These are phyloP conservation scores for Takakia lepidozioides DNA, from an alignment of 225 moss, liverwort and hornwort species.

Conservation along the genomic window DNA sequence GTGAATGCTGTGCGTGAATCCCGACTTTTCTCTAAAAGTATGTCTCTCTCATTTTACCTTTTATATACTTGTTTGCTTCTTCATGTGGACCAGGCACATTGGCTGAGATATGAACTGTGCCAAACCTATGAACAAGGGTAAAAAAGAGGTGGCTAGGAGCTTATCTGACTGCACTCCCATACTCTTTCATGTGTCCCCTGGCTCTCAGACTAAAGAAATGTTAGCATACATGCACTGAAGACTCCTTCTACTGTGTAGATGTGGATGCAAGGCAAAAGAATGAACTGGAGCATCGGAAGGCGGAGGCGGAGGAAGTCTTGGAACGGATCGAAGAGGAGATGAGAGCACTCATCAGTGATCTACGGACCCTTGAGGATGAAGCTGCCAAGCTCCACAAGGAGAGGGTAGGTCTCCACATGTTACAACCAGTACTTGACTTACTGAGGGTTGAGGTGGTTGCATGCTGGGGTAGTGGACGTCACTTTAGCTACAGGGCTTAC, in stretches of 20 bases:
- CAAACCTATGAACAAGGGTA: too few species aligned
- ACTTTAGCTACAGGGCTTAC: too few species aligned
- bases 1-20: slow-evolving; percentile 47
- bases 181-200: too few species aligned
- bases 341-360: slow-evolving; percentile 16
- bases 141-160: too few species aligned
- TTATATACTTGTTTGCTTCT: not conserved
- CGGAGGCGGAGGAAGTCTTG: slow-evolving; percentile 26
- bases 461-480: too few species aligned
- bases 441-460: too few species aligned
- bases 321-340: slow-evolving; percentile 26
- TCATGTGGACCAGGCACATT: too few species aligned
- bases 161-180: too few species aligned
- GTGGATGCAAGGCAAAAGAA: slow-evolving; percentile 59
- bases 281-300: slow-evolving; percentile 39
- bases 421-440: too few species aligned
- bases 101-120: too few species aligned
- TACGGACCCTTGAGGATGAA: slow-evolving; percentile 49
- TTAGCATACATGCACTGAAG: not conserved
- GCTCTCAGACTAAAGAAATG: too few species aligned
- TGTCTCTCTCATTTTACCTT: slow-evolving; percentile 1
- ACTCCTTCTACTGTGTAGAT: slow-evolving; percentile 21
- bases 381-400: slow-evolving; percentile 46
- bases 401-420: slow-evolving; percentile 38
- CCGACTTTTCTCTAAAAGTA: slow-evolving; percentile 85